These are phyloP conservation scores for Russula griseocarnosa DNA, from an alignment of 768 basidiomycete genomes.

Conservation along the genomic window DNA sequence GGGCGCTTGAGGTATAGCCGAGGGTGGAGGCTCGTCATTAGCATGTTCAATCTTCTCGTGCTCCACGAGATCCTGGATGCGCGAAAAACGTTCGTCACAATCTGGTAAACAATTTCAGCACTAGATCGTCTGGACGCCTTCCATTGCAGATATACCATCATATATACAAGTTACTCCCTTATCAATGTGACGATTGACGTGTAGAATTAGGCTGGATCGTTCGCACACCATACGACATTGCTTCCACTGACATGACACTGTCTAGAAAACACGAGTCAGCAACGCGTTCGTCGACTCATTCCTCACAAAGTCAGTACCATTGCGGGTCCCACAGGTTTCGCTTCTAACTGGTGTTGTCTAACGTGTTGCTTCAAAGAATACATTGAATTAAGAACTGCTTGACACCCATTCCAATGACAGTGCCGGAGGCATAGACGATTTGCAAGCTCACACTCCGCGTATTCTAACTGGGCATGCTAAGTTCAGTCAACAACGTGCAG, in stretches of 20 bases:
- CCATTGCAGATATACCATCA: slow-evolving; percentile 14
- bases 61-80: slow-evolving; percentile 13
- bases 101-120: slow-evolving; percentile 12
- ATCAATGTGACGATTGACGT: slow-evolving; percentile 23
- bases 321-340: slow-evolving; percentile 15
- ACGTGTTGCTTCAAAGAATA: slow-evolving; percentile 26
- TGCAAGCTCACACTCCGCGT: slow-evolving; percentile 18
- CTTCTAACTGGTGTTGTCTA: slow-evolving; percentile 23
- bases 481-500: slow-evolving; percentile 3
- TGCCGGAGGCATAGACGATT: slow-evolving; percentile 22
- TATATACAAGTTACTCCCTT: slow-evolving; percentile 18
- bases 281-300: slow-evolving; percentile 3
- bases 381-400: slow-evolving; percentile 26
- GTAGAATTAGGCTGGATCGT: slow-evolving; percentile 14
- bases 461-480: slow-evolving; percentile 22
- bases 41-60: slow-evolving; percentile 22
- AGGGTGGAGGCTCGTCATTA: slow-evolving; percentile 14
- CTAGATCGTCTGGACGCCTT: background rate
- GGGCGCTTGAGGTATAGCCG: slow-evolving; percentile 15
- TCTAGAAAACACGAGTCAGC: slow-evolving; percentile 19
- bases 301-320: slow-evolving; percentile 14
- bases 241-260: slow-evolving; percentile 26
- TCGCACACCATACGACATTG: slow-evolving; percentile 27
- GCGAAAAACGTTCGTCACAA: slow-evolving; percentile 25
- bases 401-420: slow-evolving; percentile 24